Evolutionary conservation across 345 rosid genomes (phyloP).

Genomic region (Citrus sinensis): DVS_A1.0 CM039167.1:901001-901500

Average conservation of each 20-base stretch:
- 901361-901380: slow-evolving; percentile 67
- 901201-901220: slow-evolving; percentile 80
- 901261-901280: slow-evolving; percentile 57
- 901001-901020: neutral
- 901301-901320: slow-evolving; percentile 31
- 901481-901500: slow-evolving; percentile 80
- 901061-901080: neutral
- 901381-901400: slow-evolving; percentile 45
- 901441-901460: slow-evolving; percentile 46
- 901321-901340: slow-evolving; percentile 38
- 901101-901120: slow-evolving; percentile 57
- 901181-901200: slow-evolving; percentile 82
- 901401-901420: slow-evolving; percentile 93
- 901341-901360: slow-evolving; percentile 48
- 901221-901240: slow-evolving; percentile 82
- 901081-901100: neutral
- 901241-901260: slow-evolving; percentile 78
- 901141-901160: slow-evolving; percentile 66
- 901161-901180: slow-evolving; percentile 76
- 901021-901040: neutral
- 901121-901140: slow-evolving; percentile 45
- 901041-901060: neutral
- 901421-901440: slow-evolving; percentile 67
- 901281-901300: slow-evolving; percentile 48
- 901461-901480: slow-evolving; percentile 47